These are phyloP conservation scores for Mortierella sp. DNA, from an alignment of 371 early-diverging fungal species.

Conservation along the genomic window DNA sequence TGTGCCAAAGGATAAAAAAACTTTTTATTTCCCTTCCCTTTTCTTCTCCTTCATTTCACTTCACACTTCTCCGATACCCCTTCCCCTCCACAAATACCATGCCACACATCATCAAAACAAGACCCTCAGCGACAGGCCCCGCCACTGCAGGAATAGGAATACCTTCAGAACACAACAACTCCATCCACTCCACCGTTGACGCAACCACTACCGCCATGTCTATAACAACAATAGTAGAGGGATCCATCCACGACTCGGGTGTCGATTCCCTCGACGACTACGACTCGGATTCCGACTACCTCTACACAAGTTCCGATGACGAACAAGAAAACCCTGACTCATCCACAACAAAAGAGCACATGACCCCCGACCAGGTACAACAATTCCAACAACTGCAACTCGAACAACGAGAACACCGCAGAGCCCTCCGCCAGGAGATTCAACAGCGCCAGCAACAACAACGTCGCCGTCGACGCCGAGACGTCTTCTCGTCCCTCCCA, in stretches of 20 bases:
- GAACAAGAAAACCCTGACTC: background rate
- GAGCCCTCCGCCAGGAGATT: background rate
- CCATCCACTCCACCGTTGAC: background rate
- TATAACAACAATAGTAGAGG: background rate
- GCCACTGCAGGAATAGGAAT: constrained; percentile 40
- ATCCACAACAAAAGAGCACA: background rate
- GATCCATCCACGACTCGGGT: background rate
- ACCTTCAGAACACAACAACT: background rate
- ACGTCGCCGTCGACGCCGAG: constrained; percentile 19
- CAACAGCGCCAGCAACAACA: background rate
- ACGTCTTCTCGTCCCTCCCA: constrained; percentile 40
- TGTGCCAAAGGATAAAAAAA: background rate
- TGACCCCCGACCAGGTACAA: constrained; percentile 1
- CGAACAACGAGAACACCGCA: constrained; percentile 1
- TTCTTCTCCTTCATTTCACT: constrained; percentile 7
- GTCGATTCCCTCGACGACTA: constrained; percentile 1
- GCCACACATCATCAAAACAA: constrained; percentile 40
- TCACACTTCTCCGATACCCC: background rate
- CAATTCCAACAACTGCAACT: background rate
- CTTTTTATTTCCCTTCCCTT: background rate
- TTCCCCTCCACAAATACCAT: constrained; percentile 7
- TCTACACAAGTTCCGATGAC: background rate
- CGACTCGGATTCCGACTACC: constrained; percentile 2
- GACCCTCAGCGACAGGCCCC: constrained; percentile 44
- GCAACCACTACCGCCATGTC: background rate